Conservation (phyloP, 2,329 filamentous ascomycete species). For the Sordariomycetes sp. region DNA sequence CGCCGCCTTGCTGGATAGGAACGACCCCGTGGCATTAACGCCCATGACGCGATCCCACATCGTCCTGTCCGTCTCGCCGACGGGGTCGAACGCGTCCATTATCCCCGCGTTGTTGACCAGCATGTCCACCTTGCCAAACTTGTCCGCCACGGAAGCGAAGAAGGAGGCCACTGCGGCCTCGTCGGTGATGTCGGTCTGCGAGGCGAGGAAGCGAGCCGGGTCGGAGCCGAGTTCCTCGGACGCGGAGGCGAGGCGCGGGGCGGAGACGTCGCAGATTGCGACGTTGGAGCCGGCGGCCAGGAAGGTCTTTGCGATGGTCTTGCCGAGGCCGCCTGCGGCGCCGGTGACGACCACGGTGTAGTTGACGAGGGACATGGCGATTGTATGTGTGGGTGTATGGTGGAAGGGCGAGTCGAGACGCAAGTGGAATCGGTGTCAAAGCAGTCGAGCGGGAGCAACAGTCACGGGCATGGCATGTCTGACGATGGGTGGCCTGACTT, state of each 20-base stretch:
- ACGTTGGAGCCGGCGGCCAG: slow-evolving; percentile 18
- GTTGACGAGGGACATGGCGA: slow-evolving; percentile 13
- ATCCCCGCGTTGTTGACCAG: slow-evolving; percentile 45
- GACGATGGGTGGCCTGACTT: too few species aligned
- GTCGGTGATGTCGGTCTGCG: slow-evolving; percentile 3
- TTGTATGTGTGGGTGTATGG: too few species aligned
- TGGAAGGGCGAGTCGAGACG: too few species aligned
- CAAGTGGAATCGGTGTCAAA: too few species aligned
- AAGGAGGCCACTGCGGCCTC: neutral
- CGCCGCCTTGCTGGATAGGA: slow-evolving; percentile 34
- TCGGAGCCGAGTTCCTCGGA: neutral
- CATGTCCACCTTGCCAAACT: slow-evolving; percentile 28
- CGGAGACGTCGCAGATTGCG: slow-evolving; percentile 3
- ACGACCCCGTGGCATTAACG: slow-evolving; percentile 42
- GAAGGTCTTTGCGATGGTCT: slow-evolving; percentile 29
- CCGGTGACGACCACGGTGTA: slow-evolving; percentile 30
- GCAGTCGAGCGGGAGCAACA: too few species aligned
- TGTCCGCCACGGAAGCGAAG: slow-evolving; percentile 6
- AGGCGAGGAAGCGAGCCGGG: slow-evolving; percentile 1
- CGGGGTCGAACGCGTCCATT: slow-evolving; percentile 41
- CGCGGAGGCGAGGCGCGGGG: neutral
- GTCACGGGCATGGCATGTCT: too few species aligned
- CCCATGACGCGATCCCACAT: slow-evolving; percentile 40
- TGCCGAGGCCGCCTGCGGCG: slow-evolving; percentile 25
- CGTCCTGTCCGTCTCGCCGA: slow-evolving; percentile 27